Base-by-base conservation (phyloP, 257 asterid genomes). In the Nicotiana attenuata region DNA sequence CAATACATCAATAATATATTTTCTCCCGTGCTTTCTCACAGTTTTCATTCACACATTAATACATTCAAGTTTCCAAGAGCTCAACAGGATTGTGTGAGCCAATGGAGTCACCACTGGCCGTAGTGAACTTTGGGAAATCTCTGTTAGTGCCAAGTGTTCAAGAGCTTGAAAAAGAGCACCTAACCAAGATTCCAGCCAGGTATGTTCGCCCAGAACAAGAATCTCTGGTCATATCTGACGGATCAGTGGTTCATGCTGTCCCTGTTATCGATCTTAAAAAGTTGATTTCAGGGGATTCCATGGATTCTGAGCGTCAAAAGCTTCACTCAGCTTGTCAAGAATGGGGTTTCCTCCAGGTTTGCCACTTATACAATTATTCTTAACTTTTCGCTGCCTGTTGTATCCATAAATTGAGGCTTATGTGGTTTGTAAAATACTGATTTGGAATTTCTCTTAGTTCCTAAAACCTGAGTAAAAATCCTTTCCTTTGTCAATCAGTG, bases 261-360 rank as follows among this genome's bases (percentile, higher is more conserved):
- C 91, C 91, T 2, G 82, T 88, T 0, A 84, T 91, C 38, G 89
- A 89, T 81, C 24, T 89, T 53, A 76, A 83, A 16, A 66, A 59
- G 45, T 75, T 91, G 86, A 65, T 88, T 13, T 56, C 26, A 16
- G 83, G 87, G 28, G 77, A 77, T 52, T 77, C 85, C 10, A 41
- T 28, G 45, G 83, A 52, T 85, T 59, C 67, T 22, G 90, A 92
- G 77, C 41, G 86, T 38, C 80, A 85, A 16, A 87, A 80, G 63
- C 93, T 92, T 69, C 92, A 90, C 81, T 79, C 50, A 3, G 97
- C 92, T 47, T 92, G 91, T 86, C 85, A 85, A 82, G 83, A 90
- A 14, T 92, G 97, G 94, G 97, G 92, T 6, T 92, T 92, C 64
- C 85, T 90, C 77, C 94, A 92, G 94, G 94, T 59, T 56, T 59